Conservation (phyloP, 1,284 basidiomycete genomes). For the Ceratobasidium sp. region DNA sequence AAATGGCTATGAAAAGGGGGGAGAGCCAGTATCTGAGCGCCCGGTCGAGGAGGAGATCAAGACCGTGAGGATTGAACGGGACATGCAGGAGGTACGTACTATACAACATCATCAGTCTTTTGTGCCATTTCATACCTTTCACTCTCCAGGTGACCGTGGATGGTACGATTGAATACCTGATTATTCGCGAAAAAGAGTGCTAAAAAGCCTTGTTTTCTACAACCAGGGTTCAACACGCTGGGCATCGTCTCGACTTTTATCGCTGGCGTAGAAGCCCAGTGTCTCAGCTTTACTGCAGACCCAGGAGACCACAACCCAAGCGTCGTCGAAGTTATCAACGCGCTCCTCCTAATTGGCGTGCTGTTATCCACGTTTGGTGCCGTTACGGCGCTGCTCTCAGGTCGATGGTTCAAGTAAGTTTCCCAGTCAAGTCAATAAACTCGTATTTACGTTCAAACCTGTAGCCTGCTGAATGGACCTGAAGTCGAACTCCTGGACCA, state of each 20-base stretch:
- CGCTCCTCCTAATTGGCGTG: constrained; percentile 29
- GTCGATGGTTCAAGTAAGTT: constrained; percentile 40
- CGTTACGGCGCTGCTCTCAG: constrained; percentile 13
- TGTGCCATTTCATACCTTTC: not conserved
- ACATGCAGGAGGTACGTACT: constrained; percentile 25
- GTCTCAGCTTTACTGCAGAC: constrained; percentile 10
- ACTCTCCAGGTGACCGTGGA: constrained; percentile 17
- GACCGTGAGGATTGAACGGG: constrained; percentile 13
- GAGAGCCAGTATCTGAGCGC: not conserved
- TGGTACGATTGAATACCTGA: not conserved
- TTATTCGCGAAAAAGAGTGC: not conserved
- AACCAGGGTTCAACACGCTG: constrained; percentile 25
- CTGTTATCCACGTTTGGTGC: constrained; percentile 32
- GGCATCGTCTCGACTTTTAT: constrained; percentile 39
- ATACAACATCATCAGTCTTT: not conserved
- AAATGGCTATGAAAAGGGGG: not conserved
- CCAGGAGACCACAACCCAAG: not conserved
- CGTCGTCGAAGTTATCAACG: constrained; percentile 17
- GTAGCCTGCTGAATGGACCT: constrained; percentile 13
- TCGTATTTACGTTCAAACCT: not conserved
- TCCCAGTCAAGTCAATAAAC: not conserved
- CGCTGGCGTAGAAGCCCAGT: constrained; percentile 32
- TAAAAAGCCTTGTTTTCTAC: too few species aligned
- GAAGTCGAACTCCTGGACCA: constrained; percentile 28
- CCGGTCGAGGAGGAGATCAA: not conserved